Percentiles rank a stretch among this genome's conserved stretches.
These are phyloP conservation scores for Fraxinus nigra DNA, from an alignment of 305 asterid species.

Conservation along the genomic window DNA sequence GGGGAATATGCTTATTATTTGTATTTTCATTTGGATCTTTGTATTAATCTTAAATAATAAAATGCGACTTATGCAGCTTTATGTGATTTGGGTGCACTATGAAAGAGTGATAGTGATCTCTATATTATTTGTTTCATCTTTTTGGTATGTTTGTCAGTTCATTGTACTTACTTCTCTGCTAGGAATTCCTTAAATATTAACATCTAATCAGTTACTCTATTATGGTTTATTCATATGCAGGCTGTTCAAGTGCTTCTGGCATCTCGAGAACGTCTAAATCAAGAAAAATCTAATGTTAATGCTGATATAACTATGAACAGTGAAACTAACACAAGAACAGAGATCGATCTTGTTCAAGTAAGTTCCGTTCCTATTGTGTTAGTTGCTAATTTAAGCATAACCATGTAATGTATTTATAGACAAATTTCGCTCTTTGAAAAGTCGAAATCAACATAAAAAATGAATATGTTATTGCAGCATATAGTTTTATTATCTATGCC, in stretches of 20 bases:
- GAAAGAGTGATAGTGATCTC: not conserved
- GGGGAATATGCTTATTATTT: not conserved
- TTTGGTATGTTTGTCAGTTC: not conserved
- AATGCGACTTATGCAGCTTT: conserved; percentile 1
- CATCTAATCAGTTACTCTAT: not conserved
- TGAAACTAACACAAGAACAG: conserved; percentile 31
- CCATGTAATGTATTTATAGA: not conserved
- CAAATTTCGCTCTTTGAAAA: not conserved
- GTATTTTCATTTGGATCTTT: conserved; percentile 5
- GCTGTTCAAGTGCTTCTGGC: conserved; percentile 75
- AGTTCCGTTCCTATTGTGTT: conserved; percentile 27
- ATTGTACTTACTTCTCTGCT: not conserved
- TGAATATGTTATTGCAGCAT: not conserved
- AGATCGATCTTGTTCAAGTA: conserved; percentile 81
- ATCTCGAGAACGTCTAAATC: conserved; percentile 62
- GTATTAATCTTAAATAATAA: not conserved
- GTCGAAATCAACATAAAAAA: not conserved
- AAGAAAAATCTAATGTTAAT: conserved; percentile 41
- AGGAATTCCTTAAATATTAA: not conserved
- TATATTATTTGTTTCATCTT: conserved; percentile 5
- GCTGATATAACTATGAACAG: conserved; percentile 29
- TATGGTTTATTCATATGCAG: conserved; percentile 35
- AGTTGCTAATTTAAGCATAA: conserved; percentile 13
- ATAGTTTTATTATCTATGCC: not conserved
- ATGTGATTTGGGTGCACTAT: conserved; percentile 1